Base-by-base conservation (phyloP, 768 basidiomycete genomes). In the Lenzites betulinus region DNA sequence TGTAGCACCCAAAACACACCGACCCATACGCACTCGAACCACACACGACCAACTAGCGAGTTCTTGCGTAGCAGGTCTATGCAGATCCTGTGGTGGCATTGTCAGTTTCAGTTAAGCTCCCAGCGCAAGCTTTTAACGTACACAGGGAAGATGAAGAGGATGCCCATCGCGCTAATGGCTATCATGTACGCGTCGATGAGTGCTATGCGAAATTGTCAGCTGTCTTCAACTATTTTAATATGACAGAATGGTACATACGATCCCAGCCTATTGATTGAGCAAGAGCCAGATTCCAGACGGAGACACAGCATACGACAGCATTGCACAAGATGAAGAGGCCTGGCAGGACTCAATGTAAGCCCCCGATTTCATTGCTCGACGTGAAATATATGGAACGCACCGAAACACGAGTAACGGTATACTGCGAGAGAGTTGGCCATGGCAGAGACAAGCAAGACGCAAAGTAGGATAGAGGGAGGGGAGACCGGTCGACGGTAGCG, bases 21-120 rank as follows among this genome's bases (percentile, higher is more conserved):
- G 36, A 85, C 73, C 89, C 88, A 91, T 23, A 72, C 48, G 64
- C 81, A 82, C 69, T 92, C 90, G 63, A 90, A 87, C 86, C 87
- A 89, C 16, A 90, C 83, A n/a, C 78, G 80, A 23, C 81, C 80
- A 22, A 84, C 78, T 44, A 87, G 69, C 7, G 82, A 72, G 69
- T 81, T 74, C 60, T 74, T 77, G 20, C 79, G 78, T 23, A 81
- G 66, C 36, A 90, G 70, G 70, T 90, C 88, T 39, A 83, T 70
- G 62, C 87, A 86, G 46, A 82, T 79, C 68, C 82, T 84, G 49
- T 55, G n/a, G 51, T 18, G 47, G 57, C 20, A 54, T 51, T 36
- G 26, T 51, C 20, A 42, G 30, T 2, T 7, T 48, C 44, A 16
- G n/a, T 23, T 22, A 38, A 36, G 20, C 39, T 13, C 35, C 3